Percentiles rank a stretch among this genome's conserved stretches.
Evolutionary conservation across 148 eudicot genomes (phyloP).

Genomic region (Vaccinium vitisidaea): DNA sequence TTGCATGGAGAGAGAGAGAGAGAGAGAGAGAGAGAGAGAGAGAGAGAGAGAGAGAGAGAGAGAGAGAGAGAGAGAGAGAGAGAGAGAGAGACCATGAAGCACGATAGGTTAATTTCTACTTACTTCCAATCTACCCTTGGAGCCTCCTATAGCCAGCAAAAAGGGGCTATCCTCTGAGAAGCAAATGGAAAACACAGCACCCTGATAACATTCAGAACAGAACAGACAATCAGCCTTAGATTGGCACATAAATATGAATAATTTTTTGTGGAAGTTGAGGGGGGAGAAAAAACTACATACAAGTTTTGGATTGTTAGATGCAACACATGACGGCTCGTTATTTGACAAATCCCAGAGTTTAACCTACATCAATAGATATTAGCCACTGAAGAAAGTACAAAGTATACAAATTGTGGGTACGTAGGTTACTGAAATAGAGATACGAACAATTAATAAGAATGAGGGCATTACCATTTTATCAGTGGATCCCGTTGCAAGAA

Average conservation of each 20-base stretch:
- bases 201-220: constrained; percentile 43
- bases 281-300: constrained; percentile 39
- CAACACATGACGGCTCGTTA: constrained; percentile 69
- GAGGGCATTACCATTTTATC: constrained; percentile 58
- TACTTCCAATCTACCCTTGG: constrained; percentile 81
- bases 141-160: constrained; percentile 84
- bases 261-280: neutral
- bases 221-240: neutral
- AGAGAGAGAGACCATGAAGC: neutral
- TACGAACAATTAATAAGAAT: neutral
- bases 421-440: neutral
- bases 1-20: neutral
- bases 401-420: neutral
- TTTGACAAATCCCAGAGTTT: constrained; percentile 83
- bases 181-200: constrained; percentile 79
- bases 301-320: constrained; percentile 74
- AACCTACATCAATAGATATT: constrained; percentile 32
- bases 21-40: neutral
- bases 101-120: constrained; percentile 15
- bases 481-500: constrained; percentile 81
- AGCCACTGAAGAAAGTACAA: neutral
- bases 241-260: neutral
- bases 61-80: neutral
- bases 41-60: neutral
- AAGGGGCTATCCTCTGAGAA: constrained; percentile 77